Evolutionary conservation across 306 rosid genomes (phyloP), one percentile per base, ranked within the genome.

Genomic region (Sphenostylis stenocarpa): DNA sequence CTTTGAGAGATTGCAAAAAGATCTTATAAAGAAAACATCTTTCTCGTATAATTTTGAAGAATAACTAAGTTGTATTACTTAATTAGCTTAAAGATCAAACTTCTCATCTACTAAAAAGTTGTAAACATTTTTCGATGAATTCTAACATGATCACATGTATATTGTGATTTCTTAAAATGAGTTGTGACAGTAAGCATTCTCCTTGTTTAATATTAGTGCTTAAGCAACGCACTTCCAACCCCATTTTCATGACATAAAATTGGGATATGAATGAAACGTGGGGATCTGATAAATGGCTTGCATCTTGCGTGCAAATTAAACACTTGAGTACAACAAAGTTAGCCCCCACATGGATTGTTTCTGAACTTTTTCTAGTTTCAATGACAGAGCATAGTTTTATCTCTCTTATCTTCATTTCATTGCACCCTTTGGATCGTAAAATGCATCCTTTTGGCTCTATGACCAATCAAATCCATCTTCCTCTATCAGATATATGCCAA

Each of bases 241-340:
- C 5, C 31, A 49, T 62, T 57, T 87, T 77, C 77, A 74, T 58
- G 81, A 78, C 19, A 58, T 15, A 21, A 39, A 70, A 47, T 83
- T 84, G 86, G 83, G 90, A 88, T 39, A 2, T 86, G 76, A 78
- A 80, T 73, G 85, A 85, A 79, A 66, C 84, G 83, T 85, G 83
- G 83, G 85, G 93, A 82, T 84, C 29, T 3, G 60, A 74, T 77
- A 85, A 79, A 65, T 80, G 24, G 41, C 52, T 67, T n/a, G 29
- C 70, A 60, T 76, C 66, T 78, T 80, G 78, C 69, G 76, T 83
- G 85, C 71, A 47, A 78, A 75, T 48, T 33, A 33, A 65, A 72
- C 48, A 63, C 82, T 21, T n/a, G n/a, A 78, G 19, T 36, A 23
- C 41, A 23, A 21, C 15, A 70, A 85, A 80, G 77, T 76, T 68